Conservation (phyloP, 768 basidiomycete genomes). For the Dictyophora rubrovolvata region DNA sequence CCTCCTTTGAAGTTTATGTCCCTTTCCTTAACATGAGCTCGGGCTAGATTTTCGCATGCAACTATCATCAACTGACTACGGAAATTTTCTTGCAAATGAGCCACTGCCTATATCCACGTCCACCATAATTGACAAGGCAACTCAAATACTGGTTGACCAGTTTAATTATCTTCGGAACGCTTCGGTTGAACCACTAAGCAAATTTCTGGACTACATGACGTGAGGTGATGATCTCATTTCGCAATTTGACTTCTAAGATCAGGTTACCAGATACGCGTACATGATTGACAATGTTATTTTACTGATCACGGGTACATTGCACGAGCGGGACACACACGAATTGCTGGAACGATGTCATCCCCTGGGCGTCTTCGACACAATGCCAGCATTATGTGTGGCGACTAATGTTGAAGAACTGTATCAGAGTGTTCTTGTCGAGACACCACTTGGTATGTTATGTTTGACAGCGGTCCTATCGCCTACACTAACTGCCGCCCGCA, state of each 20-base stretch:
- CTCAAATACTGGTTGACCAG: conserved; percentile 89
- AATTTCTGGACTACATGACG: conserved; percentile 97
- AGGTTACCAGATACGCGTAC: conserved; percentile 72
- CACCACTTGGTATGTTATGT: conserved; percentile 73
- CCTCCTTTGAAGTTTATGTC: not conserved
- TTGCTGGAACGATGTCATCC: conserved; percentile 95
- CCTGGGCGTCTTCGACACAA: conserved; percentile 92
- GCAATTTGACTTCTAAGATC: not conserved
- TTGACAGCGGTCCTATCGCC: not conserved
- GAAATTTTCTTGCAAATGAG: conserved; percentile 96
- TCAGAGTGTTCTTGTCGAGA: conserved; percentile 94
- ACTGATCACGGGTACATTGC: conserved; percentile 92
- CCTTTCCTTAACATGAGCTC: not conserved
- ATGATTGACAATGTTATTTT: conserved; percentile 99
- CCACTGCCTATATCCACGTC: conserved; percentile 87
- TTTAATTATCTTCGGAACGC: conserved; percentile 91
- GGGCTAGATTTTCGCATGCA: conserved; percentile 78
- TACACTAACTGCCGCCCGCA: conserved; percentile 13
- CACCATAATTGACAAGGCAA: conserved; percentile 94
- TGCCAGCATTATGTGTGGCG: conserved; percentile 98
- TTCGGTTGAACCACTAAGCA: conserved; percentile 81
- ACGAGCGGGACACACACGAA: conserved; percentile 96
- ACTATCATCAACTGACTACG: conserved; percentile 93
- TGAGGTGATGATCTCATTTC: conserved; percentile 32
- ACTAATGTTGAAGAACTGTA: conserved; percentile 98